Percentiles rank a stretch among this genome's conserved stretches.
These are phyloP conservation scores for Ganoderma lingzhi DNA, from an alignment of 1,284 basidiomycete genomes.

Conservation along the genomic window DNA sequence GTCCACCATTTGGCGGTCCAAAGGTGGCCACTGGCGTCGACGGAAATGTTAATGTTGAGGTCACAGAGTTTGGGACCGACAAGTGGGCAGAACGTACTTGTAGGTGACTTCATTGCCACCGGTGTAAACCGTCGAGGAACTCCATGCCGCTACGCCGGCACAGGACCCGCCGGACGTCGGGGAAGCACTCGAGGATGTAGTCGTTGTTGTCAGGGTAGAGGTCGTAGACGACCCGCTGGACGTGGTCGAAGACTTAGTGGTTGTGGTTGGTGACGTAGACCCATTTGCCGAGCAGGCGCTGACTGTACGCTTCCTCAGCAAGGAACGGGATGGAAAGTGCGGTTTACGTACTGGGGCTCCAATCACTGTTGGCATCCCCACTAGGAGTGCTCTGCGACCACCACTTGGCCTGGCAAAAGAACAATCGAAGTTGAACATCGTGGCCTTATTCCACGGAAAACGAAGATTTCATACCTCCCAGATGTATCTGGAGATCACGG, in stretches of 20 bases:
- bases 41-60: neutral
- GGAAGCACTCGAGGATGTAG: slow-evolving; percentile 37
- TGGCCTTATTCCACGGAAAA: neutral
- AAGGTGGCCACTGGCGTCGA: slow-evolving; percentile 46
- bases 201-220: slow-evolving; percentile 33
- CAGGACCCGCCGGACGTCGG: slow-evolving; percentile 53
- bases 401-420: slow-evolving; percentile 60
- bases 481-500: slow-evolving; percentile 55
- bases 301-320: slow-evolving; percentile 47
- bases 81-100: slow-evolving; percentile 46
- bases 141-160: slow-evolving; percentile 61
- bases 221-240: slow-evolving; percentile 12
- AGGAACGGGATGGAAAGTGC: neutral
- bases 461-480: slow-evolving; percentile 57
- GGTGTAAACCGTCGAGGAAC: slow-evolving; percentile 50
- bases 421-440: slow-evolving; percentile 8
- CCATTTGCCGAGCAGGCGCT: slow-evolving; percentile 57
- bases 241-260: slow-evolving; percentile 24
- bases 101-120: slow-evolving; percentile 59
- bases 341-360: slow-evolving; percentile 64
- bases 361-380: slow-evolving; percentile 60
- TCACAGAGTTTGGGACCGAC: slow-evolving; percentile 1
- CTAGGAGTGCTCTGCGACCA: slow-evolving; percentile 60
- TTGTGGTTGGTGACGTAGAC: slow-evolving; percentile 9
- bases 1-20: slow-evolving; percentile 70